Conservation (phyloP, 225 moss, liverwort and hornwort genomes). For the Rhytidiadelphus loreus region DNA sequence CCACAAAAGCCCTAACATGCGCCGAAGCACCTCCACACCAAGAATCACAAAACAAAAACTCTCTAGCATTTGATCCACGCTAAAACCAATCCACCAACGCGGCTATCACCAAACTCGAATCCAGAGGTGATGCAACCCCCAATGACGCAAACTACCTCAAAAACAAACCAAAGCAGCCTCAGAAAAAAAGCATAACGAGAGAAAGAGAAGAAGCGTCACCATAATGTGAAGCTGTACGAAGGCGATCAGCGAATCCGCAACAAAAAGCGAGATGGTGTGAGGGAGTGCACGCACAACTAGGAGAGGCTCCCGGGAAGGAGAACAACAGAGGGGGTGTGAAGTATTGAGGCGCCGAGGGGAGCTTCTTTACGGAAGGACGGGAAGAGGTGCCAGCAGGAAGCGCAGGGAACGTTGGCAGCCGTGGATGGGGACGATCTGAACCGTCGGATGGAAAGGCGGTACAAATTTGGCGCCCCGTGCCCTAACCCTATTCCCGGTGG, state of each 20-base stretch:
- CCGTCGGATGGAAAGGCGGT: not conserved
- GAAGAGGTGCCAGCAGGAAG: not conserved
- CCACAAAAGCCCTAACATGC: not conserved
- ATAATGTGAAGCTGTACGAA: not conserved
- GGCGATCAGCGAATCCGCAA: not conserved
- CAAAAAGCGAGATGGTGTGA: not conserved
- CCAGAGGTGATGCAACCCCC: not conserved
- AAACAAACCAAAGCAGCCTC: too few species aligned
- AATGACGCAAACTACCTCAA: too few species aligned
- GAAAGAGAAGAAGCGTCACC: not conserved
- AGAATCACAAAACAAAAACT: too few species aligned
- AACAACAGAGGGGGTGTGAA: too few species aligned
- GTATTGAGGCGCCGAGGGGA: too few species aligned
- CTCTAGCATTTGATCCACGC: not conserved
- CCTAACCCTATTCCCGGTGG: not conserved
- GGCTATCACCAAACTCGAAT: too few species aligned
- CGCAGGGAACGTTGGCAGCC: not conserved
- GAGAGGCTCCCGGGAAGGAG: not conserved
- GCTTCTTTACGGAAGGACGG: not conserved
- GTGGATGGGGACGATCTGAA: not conserved
- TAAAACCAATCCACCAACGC: not conserved
- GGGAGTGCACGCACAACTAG: not conserved
- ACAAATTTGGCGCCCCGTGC: not conserved
- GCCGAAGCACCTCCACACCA: not conserved
- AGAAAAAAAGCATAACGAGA: rapidly evolving